Conservation (phyloP, 2,329 filamentous ascomycete species). For the Fusarium mexicanum region DNA sequence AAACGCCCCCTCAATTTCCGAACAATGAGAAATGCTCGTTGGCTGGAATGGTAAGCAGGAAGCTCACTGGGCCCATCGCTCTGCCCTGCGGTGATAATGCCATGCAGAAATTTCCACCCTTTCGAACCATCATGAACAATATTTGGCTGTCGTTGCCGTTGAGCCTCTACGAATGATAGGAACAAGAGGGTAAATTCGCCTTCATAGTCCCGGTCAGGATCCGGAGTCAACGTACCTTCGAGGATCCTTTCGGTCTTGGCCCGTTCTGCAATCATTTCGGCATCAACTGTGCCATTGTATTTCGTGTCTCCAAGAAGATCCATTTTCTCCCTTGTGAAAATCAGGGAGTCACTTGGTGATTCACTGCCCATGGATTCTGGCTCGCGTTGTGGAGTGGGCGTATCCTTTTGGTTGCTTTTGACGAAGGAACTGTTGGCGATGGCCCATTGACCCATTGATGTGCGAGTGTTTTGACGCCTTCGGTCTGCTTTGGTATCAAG, state of each 20-base stretch:
- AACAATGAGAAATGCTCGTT: conserved; percentile 23
- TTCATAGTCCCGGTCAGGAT: conserved; percentile 9
- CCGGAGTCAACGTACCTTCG: conserved; percentile 13
- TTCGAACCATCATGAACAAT: not conserved
- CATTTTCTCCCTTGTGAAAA: not conserved
- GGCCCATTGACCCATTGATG: not conserved
- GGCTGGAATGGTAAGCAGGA: not conserved
- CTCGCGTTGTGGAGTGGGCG: not conserved
- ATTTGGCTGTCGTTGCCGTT: not conserved
- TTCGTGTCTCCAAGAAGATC: not conserved
- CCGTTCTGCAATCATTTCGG: conserved; percentile 1
- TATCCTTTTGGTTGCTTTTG: not conserved
- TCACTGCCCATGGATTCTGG: not conserved
- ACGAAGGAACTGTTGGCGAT: not conserved
- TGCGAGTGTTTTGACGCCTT: not conserved
- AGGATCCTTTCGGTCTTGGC: conserved; percentile 6
- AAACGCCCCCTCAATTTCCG: not conserved
- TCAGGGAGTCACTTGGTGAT: not conserved
- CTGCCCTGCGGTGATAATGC: conserved; percentile 1
- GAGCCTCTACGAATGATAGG: not conserved
- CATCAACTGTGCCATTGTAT: not conserved
- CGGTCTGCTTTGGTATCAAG: not conserved
- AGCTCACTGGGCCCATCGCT: not conserved
- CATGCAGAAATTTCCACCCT: conserved; percentile 25
- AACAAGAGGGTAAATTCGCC: not conserved